phyloP scores from a whole-genome alignment of 2,329 filamentous ascomycete genomes.

The Fusarium sterilihyphosum region DNA sequence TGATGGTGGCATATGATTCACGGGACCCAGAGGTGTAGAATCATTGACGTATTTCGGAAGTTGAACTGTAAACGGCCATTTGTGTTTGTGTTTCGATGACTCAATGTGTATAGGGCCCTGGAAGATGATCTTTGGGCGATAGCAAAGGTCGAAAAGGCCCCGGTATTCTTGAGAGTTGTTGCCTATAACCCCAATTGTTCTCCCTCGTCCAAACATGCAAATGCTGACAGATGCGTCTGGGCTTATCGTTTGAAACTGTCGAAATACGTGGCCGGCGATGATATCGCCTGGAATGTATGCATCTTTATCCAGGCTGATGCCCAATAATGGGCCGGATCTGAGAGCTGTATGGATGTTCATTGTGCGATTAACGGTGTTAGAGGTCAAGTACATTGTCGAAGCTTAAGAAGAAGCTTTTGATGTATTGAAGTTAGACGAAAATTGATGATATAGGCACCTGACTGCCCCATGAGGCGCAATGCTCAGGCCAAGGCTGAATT shows the following conservation, averaged over 20 bases:
- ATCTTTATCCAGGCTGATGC: conserved; percentile 15
- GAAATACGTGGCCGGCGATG: conserved; percentile 41
- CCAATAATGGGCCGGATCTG: background rate
- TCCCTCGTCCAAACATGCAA: conserved; percentile 38
- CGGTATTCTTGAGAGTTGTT: conserved; percentile 33
- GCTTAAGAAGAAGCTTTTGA: background rate
- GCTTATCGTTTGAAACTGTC: conserved; percentile 33
- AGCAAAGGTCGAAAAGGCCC: background rate
- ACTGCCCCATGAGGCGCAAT: background rate
- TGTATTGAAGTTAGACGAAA: too few relatives aligned
- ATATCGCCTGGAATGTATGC: conserved; percentile 38
- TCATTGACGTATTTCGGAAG: conserved; percentile 37
- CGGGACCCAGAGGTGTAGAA: background rate
- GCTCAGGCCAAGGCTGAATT: background rate
- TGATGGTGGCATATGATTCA: background rate
- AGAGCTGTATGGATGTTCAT: background rate
- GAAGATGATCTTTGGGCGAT: conserved; percentile 16
- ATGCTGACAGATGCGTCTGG: conserved; percentile 35
- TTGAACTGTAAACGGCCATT: conserved; percentile 45
- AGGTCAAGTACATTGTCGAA: accelerated
- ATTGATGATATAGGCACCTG: background rate
- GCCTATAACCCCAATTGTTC: conserved; percentile 33
- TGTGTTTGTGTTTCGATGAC: background rate
- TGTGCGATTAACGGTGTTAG: accelerated
- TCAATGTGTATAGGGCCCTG: conserved; percentile 43